Evolutionary conservation across 176 grass and related monocot genomes (phyloP), one percentile per base, ranked within the genome.

Genomic region (Eragrostis curvula): DNA sequence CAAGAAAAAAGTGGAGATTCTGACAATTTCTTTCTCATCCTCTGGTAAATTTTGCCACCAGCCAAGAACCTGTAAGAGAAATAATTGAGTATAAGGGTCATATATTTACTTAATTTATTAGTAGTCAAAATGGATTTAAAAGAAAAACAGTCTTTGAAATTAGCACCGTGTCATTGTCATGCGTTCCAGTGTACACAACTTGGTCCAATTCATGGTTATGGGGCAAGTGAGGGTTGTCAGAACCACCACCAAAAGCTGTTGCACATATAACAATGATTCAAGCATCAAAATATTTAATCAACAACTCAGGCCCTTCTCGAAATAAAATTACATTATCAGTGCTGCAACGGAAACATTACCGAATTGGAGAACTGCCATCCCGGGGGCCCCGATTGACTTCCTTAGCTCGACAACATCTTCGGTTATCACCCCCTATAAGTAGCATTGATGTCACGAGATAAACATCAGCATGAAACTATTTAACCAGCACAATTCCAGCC

Each of bases 321-420:
- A 85, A 78, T 8, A 14, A 67, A 79, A 75, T 25, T 75, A 70
- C 70, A 44, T 8, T 12, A 23, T 28, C 66, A 71, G 21, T 77
- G 36, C 51, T 84, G 77, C 30, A 21, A 0, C 70, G 9, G 32
- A 5, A 71, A 25, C 58, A 87, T 82, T 95, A 98, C 95, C 95
- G 75, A 98, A 98, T 74, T 98, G 92, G 41, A 98, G 95, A 91
- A 98, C 86, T 81, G 92, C 92, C 95, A 98, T 98, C 69, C 95
- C 95, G 45, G 95, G 95, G 85, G 95, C 92, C 1, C 81, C 86
- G 73, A 98, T 98, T 46, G 84, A 87, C 83, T 95, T 98, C 79
- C 95, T 95, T 82, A 98, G 70, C 82, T 98, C 65, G 66, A 98
- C 90, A 9, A 98, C 95, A 75, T 98, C 95, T 84, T 93, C 88